These are phyloP conservation scores for Serendipita sp. DNA, from an alignment of 768 basidiomycete species.

Conservation along the genomic window DNA sequence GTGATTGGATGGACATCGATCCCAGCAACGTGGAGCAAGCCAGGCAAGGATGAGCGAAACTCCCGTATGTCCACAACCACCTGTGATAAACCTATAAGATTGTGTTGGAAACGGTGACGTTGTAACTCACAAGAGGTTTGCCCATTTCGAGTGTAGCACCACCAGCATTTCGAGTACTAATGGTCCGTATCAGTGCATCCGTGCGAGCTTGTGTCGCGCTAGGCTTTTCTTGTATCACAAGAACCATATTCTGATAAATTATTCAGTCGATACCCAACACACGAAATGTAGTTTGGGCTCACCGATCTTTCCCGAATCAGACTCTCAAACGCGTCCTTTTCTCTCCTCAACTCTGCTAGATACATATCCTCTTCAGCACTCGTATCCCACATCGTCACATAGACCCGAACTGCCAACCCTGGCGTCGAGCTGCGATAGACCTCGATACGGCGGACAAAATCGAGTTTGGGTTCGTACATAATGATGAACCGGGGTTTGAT, in stretches of 20 bases:
- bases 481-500: conserved; percentile 82
- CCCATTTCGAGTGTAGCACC: conserved; percentile 47
- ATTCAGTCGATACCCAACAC: neutral
- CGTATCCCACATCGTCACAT: conserved; percentile 86
- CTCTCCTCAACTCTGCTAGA: conserved; percentile 68
- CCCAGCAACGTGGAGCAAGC: conserved; percentile 67
- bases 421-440: conserved; percentile 76
- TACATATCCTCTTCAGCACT: conserved; percentile 95
- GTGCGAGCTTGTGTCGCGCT: conserved; percentile 10
- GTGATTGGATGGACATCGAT: conserved; percentile 80
- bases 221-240: conserved; percentile 43
- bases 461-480: conserved; percentile 88
- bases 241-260: conserved; percentile 60
- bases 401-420: conserved; percentile 70
- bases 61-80: conserved; percentile 95
- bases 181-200: conserved; percentile 58
- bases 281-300: conserved; percentile 18
- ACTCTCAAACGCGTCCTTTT: conserved; percentile 87
- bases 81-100: conserved; percentile 23
- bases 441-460: conserved; percentile 85
- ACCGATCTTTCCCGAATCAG: conserved; percentile 86
- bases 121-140: conserved; percentile 38
- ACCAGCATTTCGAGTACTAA: conserved; percentile 74
- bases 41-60: conserved; percentile 84
- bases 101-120: neutral